Base-by-base conservation (phyloP, 129 eudicot species). In the Flaveria robusta region DNA sequence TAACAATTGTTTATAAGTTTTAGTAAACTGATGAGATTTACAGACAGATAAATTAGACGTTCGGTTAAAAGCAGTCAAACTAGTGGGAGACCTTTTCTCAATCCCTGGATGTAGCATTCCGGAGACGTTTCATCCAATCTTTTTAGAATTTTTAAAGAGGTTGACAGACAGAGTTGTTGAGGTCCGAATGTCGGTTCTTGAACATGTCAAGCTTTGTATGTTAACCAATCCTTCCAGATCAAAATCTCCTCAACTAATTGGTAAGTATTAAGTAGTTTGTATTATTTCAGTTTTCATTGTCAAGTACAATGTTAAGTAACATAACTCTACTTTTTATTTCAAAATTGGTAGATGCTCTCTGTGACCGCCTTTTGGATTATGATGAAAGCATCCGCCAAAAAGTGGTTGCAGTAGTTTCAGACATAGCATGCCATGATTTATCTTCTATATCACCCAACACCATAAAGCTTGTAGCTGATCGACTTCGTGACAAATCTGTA, bases 401-500 rank as follows among this genome's bases (percentile, higher is more conserved):
- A 89, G 99, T 91, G 76, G 99, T 94, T 71, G 92, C 88, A 26
- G 97, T 91, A 51, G 85, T 91, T 80, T 94, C 90, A 49, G 99
- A 94, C 85, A 85, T 91, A 51, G 97, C 92, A 66, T 89, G 96
- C 59, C 73, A 80, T 77, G 83, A 88, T 60, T 82, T 76, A 27
- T 47, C 91, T 77, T 89, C 99, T 76, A 77, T 94, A 62, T 85
- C 90, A 42, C 85, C 83, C 71, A 93, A 87, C 72, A 87, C 92
- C 67, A 68, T 88, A 46, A 91, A 89, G 86, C 96, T 87, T 72
- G 88, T 94, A 59, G 87, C 97, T 12, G 96, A 94, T 45, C 97
- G 97, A 68, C 94, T 94, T 58, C 91, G 97, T 62, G 99, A 94
- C 83, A 94, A 89, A 94, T 91, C 97, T 80, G 99, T 94, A 86